Base-by-base conservation (phyloP, 2,329 filamentous ascomycete genomes). In the Claviceps sp. region DNA sequence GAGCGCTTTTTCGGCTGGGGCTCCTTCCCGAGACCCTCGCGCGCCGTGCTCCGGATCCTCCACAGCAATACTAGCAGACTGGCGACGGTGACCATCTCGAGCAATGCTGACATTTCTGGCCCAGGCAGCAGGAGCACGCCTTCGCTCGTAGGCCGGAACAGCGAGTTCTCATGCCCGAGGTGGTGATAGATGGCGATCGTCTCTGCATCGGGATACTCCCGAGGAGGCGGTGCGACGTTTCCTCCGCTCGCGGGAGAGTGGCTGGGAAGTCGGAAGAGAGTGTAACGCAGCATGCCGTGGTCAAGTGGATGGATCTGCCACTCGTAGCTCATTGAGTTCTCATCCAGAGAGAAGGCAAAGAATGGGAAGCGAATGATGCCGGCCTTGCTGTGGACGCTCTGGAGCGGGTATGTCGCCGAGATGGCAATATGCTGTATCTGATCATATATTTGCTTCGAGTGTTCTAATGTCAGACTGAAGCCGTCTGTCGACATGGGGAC, bases 291-390 rank as follows among this genome's bases (percentile, higher is more conserved):
- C 6, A 45, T 42, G 40, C 52, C 50, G 36, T 53, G 45, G 20
- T 51, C 40, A 23, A 45, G 40, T 3, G 49, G 52, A 36, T 49
- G 52, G n/a, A 52, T 51, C 37, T 49, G 52, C 50, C 52, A 53
- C 43, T 53, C 49, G 22, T 51, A 52, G 17, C 36, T n/a, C 2
- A 6, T 17, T 20, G 45, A 11, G 14, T 34, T 44, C 3, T 38
- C 23, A 7, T 17, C 45, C 11, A 52, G 16, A 3, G 49, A 52
- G 40, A 53, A 53, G 16, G 38, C 34, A 23, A 49, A 51, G 40
- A 51, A 52, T 3, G 52, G 50, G 42, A 49, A 47, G 2, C 39
- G 45, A 38, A 49, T 26, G 22, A 22, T 38, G 29, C 52, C 52
- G 5, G 48, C 43, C 23, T 43, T 50, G 37, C 42, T 50, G 11